A percentile compares a stretch with the other conserved stretches of the same genome.
Evolutionary conservation across 305 asterid species (phyloP).

Genomic region (Fraxinus platypoda): DNA sequence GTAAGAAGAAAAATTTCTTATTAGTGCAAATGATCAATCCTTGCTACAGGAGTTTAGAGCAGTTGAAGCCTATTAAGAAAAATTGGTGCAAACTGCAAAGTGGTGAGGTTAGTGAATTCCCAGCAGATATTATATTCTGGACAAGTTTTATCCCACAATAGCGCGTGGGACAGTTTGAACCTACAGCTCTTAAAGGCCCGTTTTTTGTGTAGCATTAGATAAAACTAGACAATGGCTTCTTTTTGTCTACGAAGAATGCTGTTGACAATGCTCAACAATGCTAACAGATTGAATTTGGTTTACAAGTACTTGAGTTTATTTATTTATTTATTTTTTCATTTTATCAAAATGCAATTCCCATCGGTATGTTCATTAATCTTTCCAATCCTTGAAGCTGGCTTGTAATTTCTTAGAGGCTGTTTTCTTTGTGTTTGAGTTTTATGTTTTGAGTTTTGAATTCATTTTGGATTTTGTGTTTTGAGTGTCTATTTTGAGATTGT

Average conservation of each 20-base stretch:
- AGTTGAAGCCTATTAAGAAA: neutral
- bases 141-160: neutral
- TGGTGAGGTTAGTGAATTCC: neutral
- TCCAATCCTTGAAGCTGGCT: neutral
- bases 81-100: neutral
- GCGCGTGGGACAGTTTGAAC: neutral
- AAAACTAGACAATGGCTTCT: neutral
- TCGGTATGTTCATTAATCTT: neutral
- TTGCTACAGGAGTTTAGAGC: neutral
- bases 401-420: neutral
- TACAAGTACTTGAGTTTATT: neutral
- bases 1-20: neutral
- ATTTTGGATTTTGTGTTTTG: no score
- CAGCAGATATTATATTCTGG: neutral
- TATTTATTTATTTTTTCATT: no score
- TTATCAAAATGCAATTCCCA: neutral
- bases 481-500: no score
- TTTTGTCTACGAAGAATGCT: neutral
- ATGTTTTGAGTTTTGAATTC: no score
- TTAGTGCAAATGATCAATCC: neutral
- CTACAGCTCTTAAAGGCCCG: neutral
- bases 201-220: neutral
- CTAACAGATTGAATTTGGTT: neutral
- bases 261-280: neutral
- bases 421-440: no score